phyloP scores from a whole-genome alignment of 2,329 filamentous ascomycete species.

The Monilinia fructicola region DNA sequence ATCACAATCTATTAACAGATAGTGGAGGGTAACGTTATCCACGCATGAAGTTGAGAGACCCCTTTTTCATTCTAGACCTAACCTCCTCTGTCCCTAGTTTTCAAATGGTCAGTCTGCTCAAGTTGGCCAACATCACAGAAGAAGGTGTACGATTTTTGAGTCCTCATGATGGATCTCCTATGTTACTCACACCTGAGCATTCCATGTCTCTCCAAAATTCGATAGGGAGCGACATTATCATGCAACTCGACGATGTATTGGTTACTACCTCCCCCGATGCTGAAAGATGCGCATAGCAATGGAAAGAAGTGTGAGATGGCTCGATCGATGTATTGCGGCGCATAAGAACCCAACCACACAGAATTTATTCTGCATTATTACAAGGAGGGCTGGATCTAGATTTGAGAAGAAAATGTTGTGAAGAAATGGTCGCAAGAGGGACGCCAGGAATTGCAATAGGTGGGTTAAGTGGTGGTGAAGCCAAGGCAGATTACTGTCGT shows the following conservation, averaged over 20 bases:
- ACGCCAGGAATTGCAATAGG: constrained; percentile 97
- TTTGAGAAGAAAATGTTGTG: constrained; percentile 78
- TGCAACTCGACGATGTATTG: constrained; percentile 98
- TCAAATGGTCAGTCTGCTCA: constrained; percentile 96
- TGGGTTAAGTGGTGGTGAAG: constrained; percentile 90
- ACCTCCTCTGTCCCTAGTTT: constrained; percentile 61
- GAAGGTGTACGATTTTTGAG: constrained; percentile 93
- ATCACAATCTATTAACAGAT: constrained; percentile 88
- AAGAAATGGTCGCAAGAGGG: constrained; percentile 82
- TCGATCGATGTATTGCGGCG: constrained; percentile 89
- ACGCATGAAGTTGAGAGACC: constrained; percentile 12
- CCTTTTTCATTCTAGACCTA: constrained; percentile 4
- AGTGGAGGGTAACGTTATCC: constrained; percentile 60
- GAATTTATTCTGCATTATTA: constrained; percentile 98
- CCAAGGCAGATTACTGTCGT: constrained; percentile 86
- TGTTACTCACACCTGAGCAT: constrained; percentile 96
- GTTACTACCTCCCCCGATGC: constrained; percentile 91
- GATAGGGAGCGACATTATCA: constrained; percentile 97
- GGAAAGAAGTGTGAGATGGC: constrained; percentile 90
- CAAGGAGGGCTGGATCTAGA: constrained; percentile 91
- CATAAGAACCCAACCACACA: constrained; percentile 81
- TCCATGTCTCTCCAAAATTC: constrained; percentile 95
- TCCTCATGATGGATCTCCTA: constrained; percentile 90
- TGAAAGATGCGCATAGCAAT: constrained; percentile 91
- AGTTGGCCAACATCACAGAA: constrained; percentile 90